Conservation (phyloP, 2,329 filamentous ascomycete genomes). For the Microcyclospora tardicrescens region DNA sequence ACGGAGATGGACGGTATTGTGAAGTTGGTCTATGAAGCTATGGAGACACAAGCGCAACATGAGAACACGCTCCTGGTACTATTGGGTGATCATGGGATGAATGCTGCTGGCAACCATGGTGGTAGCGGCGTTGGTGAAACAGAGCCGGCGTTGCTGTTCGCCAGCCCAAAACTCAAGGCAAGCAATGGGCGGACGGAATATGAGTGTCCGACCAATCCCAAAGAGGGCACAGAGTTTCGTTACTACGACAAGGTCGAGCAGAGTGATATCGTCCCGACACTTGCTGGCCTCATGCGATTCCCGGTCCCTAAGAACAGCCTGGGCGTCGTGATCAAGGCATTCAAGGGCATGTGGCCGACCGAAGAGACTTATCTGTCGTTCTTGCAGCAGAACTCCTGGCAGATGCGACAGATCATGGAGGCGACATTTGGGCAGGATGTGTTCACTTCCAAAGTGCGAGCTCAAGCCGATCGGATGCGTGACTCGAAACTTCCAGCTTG, state of each 20-base stretch:
- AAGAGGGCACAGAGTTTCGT: slow-evolving; percentile 52
- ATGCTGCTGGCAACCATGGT: slow-evolving; percentile 92
- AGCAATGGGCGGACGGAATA: slow-evolving; percentile 9
- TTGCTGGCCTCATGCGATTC: slow-evolving; percentile 76
- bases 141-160: slow-evolving; percentile 77
- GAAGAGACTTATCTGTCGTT: slow-evolving; percentile 41
- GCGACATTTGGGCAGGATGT: slow-evolving; percentile 47
- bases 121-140: slow-evolving; percentile 90
- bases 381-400: slow-evolving; percentile 63
- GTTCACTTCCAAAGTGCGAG: slow-evolving; percentile 6
- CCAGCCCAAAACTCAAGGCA: slow-evolving; percentile 16
- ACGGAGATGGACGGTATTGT: slow-evolving; percentile 84
- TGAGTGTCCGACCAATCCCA: slow-evolving; percentile 42
- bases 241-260: slow-evolving; percentile 84
- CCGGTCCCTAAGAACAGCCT: slow-evolving; percentile 83
- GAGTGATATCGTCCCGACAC: slow-evolving; percentile 81
- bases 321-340: slow-evolving; percentile 68
- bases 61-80: slow-evolving; percentile 69
- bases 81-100: slow-evolving; percentile 98
- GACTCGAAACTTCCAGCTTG: too few relatives aligned
- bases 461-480: background rate
- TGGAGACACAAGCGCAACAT: slow-evolving; percentile 58
- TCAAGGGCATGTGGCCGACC: slow-evolving; percentile 59
- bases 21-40: slow-evolving; percentile 58
- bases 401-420: slow-evolving; percentile 64